phyloP scores from a whole-genome alignment of 306 rosid species.

The Coriaria nepalensis region DNA sequence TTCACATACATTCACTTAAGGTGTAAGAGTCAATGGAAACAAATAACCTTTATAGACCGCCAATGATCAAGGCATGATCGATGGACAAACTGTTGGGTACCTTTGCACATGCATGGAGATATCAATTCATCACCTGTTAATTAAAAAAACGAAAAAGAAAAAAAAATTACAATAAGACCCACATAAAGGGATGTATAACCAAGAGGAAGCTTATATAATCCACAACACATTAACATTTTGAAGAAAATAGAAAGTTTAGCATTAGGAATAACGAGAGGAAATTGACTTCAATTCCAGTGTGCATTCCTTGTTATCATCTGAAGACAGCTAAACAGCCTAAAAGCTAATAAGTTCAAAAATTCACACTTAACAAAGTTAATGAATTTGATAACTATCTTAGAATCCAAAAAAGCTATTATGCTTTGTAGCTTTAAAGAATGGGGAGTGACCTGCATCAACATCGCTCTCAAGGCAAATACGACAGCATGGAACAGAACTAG shows the following conservation, averaged over 20 bases:
- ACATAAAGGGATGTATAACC: constrained; percentile 4
- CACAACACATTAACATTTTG: background rate
- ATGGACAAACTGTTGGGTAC: constrained; percentile 98
- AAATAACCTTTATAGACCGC: constrained; percentile 86
- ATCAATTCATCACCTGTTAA: constrained; percentile 69
- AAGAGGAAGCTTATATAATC: background rate
- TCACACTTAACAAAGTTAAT: background rate
- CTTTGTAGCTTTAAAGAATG: too few relatives aligned
- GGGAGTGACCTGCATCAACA: constrained; percentile 55
- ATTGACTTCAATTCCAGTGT: background rate
- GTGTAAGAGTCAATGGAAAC: constrained; percentile 9
- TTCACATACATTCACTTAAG: constrained; percentile 1
- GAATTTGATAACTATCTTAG: background rate
- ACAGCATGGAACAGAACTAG: constrained; percentile 66
- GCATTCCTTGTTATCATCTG: background rate
- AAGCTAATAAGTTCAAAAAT: background rate
- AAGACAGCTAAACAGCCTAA: background rate
- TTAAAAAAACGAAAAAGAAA: constrained; percentile 1
- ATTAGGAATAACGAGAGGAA: background rate
- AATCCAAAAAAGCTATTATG: too few relatives aligned
- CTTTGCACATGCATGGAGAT: constrained; percentile 99
- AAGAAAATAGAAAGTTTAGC: background rate
- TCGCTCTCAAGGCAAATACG: constrained; percentile 96
- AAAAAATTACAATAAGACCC: constrained; percentile 15
- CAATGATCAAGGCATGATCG: constrained; percentile 98